Percentiles rank a stretch among this genome's conserved stretches.
Conservation (phyloP, 75 land plant species). For the Picea glauca region DNA sequence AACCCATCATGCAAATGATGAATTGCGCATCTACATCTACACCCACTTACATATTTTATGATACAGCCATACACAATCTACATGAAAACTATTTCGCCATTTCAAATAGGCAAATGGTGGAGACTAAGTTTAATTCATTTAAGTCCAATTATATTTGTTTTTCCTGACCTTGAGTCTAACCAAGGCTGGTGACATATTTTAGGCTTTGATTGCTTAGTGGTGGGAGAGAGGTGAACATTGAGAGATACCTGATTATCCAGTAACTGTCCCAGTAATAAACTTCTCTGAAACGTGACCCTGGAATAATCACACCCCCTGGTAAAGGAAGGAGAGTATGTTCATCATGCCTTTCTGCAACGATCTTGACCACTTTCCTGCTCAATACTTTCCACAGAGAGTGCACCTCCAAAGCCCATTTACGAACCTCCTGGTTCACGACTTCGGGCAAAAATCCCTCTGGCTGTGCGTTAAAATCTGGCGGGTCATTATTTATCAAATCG, state of each 20-base stretch:
- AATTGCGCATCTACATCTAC: too few species aligned
- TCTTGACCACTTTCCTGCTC: conserved; percentile 52
- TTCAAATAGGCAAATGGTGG: too few species aligned
- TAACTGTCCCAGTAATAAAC: conserved; percentile 99
- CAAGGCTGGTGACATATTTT: too few species aligned
- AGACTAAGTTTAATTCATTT: too few species aligned
- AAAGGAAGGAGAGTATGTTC: conserved; percentile 75
- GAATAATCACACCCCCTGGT: conserved; percentile 55
- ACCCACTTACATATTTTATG: too few species aligned
- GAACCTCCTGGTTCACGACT: conserved; percentile 53
- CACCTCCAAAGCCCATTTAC: conserved; percentile 82
- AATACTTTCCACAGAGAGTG: conserved; percentile 81
- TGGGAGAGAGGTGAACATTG: too few species aligned
- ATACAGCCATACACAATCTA: too few species aligned
- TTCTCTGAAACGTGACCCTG: conserved; percentile 87
- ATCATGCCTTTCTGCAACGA: conserved; percentile 46
- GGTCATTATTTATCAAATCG: conserved; percentile 45
- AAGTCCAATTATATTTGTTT: too few species aligned
- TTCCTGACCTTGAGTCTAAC: too few species aligned
- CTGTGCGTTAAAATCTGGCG: conserved; percentile 51
- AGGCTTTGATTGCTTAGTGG: too few species aligned
- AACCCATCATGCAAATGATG: too few species aligned
- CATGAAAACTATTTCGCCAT: too few species aligned
- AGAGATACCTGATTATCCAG: conserved; percentile 77
- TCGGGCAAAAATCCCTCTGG: conserved; percentile 64